Base-by-base conservation (phyloP, 2,329 filamentous ascomycete genomes). In the Aspergillus glaucus region DNA sequence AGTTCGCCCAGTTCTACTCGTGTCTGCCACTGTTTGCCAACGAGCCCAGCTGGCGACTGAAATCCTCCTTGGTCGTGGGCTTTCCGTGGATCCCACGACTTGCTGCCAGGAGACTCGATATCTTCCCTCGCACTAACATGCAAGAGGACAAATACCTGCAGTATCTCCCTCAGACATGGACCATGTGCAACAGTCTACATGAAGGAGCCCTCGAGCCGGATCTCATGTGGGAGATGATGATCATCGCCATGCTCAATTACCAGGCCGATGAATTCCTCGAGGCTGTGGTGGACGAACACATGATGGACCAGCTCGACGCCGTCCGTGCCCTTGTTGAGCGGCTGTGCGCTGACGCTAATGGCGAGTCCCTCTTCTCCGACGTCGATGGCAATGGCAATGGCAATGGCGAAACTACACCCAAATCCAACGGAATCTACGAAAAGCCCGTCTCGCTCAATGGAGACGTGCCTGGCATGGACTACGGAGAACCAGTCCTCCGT, bases 191-290 rank as follows among this genome's bases (percentile, higher is more conserved):
- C 44, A 55, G 44, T 7, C 44, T 48, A 3, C 42, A 50, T 12
- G 41, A 47, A 3, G 26, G 43, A 15, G 45, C 45, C 14, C 43
- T 55, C 12, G 36, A 44, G 6, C 48, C 51, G 1, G 44, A 49
- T 3, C 46, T 50, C 3, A 40, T 65, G 7, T 55, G 44, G 36
- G 55, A 64, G 7, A 62, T 65, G 62, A 63, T 65, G 55, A 40
- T 59, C 14, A 28, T 63, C 6, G 57, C 58, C 7, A 48, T 62
- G 43, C 51, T 62, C 24, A 57, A 54, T 32, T 62, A 58, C 19
- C 62, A 64, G 39, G 50, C 55, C 7, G 62, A 65, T 32, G 61
- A 59, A 24, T 64, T 55, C 46, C 56, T 65, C 47, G 55, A 59
- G 34, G 47, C 56, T 6, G 51, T 56, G 6, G 55, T 62, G 5